phyloP scores from a whole-genome alignment of 2,329 filamentous ascomycete genomes.

The Magnaporthiopsis poae region DNA sequence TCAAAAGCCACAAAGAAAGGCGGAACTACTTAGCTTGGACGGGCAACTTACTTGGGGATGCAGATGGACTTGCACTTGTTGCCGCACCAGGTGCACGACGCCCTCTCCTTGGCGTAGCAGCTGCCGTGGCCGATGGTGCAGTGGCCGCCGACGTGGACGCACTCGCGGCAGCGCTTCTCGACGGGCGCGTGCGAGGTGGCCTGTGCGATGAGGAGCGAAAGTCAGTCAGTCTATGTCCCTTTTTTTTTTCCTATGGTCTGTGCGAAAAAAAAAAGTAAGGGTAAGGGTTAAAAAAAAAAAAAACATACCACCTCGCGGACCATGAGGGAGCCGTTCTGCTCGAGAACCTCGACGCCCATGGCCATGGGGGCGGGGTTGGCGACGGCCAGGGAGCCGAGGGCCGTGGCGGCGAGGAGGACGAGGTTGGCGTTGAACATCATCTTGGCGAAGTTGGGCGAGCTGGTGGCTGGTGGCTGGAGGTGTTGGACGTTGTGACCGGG shows the following conservation, averaged over 20 bases:
- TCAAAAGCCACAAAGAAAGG: no score
- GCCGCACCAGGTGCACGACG: conserved; percentile 5
- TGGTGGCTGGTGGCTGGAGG: no score
- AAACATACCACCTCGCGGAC: neutral
- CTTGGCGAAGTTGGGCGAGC: neutral
- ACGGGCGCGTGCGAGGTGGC: neutral
- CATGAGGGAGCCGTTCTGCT: neutral
- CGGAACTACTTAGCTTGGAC: no score
- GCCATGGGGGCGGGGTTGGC: neutral
- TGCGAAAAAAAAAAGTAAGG: no score
- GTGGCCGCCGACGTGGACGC: conserved; percentile 1
- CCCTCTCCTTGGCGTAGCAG: conserved; percentile 4
- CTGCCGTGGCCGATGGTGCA: conserved; percentile 7
- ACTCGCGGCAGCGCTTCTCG: conserved; percentile 5
- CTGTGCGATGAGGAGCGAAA: neutral
- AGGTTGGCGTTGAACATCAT: conserved; percentile 9
- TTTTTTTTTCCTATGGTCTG: no score
- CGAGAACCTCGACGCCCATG: conserved; percentile 1
- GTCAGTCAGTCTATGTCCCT: neutral
- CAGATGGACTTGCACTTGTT: conserved; percentile 5
- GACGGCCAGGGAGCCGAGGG: conserved; percentile 11
- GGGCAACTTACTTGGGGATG: neutral
- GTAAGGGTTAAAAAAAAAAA: no score
- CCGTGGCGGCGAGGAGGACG: conserved; percentile 15
- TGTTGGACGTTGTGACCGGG: no score